Percentiles rank a stretch among this genome's conserved stretches.
Evolutionary conservation across 169 alveolate genomes (phyloP).

Genomic region (Toxoplasma gondii): DNA sequence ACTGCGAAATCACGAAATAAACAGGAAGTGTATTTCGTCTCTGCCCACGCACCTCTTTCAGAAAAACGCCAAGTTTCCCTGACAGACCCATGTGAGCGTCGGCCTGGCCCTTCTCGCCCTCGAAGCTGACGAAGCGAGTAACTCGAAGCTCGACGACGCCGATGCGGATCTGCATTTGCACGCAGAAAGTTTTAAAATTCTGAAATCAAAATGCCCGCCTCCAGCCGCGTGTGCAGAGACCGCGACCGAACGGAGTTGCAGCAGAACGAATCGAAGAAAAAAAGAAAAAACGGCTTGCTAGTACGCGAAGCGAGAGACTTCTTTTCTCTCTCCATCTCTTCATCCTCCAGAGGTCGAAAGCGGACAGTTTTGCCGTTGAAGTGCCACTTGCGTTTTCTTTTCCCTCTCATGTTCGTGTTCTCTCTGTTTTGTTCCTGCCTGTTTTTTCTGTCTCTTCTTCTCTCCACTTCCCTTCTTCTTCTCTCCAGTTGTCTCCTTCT

Average conservation of each 20-base stretch:
- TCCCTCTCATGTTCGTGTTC: too few relatives aligned
- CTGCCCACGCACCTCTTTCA: constrained; percentile 46
- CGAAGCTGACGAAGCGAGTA: constrained; percentile 58
- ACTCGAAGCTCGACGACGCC: constrained; percentile 57
- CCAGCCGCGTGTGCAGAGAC: neutral
- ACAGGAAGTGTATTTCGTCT: too few relatives aligned
- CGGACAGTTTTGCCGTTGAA: too few relatives aligned
- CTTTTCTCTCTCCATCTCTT: too few relatives aligned
- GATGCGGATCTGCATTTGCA: constrained; percentile 51
- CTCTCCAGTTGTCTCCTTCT: too few relatives aligned
- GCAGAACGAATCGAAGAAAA: neutral
- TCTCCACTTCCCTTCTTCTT: too few relatives aligned
- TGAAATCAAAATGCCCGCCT: too few relatives aligned
- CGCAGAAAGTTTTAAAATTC: neutral
- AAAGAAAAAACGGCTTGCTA: neutral
- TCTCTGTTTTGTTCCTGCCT: too few relatives aligned
- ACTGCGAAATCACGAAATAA: too few relatives aligned
- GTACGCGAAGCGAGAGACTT: neutral
- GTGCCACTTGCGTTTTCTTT: too few relatives aligned
- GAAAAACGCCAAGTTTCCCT: constrained; percentile 62
- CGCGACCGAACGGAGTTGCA: neutral
- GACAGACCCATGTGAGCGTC: constrained; percentile 65
- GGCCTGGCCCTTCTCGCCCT: constrained; percentile 30
- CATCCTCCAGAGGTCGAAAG: too few relatives aligned
- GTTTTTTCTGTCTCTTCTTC: too few relatives aligned